Evolutionary conservation across 1,139 yeast genomes (phyloP), one percentile per base, ranked within the genome.

Genomic region (Magnusiomyces paraingens): DNA sequence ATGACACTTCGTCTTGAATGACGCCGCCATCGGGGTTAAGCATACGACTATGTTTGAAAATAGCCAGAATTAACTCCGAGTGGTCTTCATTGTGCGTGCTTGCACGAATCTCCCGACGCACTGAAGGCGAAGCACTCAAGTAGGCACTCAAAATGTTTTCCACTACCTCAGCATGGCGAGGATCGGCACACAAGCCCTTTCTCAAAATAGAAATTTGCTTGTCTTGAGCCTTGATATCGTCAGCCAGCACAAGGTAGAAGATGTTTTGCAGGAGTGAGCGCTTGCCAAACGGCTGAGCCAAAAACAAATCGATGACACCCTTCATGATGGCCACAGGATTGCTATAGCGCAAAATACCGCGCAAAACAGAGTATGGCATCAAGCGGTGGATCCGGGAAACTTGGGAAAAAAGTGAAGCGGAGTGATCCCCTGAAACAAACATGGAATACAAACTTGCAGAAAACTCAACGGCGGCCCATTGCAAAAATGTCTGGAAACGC

Each of bases 241-340:
- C 98, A 48, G 83, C 81, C 42, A 91, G 71, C 41, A 88, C 75
- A 66, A 86, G 82, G 17, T 86, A 79, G 63, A 91, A 85, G 55
- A 89, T 78, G 59, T 83, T 79, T 56, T 83, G 89, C 51, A 93
- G 72, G 32, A 91, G 70, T 1, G 95, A 82, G 57, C 80, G 79
- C 45, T 81, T 79, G 11, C 87, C 88, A 57, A 84, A 81, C 38
- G 95, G 83, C 62, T 85, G 89, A 20, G 90, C 86, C 69, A 91
- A 79, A 58, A 91, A 80, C 55, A 91, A 67, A 64, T 89, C 96
- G 36, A 90, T 77, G 63, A 90, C 56, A 26, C 86, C 82, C 55
- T 90, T 85, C 71, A 88, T 81, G 42, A 91, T 82, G 51, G 86
- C 81, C 70, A 89, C 81, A 2, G 98, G 98, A 64, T 91, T 91